Conservation (phyloP, 2,329 filamentous ascomycete genomes). For the Dichotomopilus funicola region DNA sequence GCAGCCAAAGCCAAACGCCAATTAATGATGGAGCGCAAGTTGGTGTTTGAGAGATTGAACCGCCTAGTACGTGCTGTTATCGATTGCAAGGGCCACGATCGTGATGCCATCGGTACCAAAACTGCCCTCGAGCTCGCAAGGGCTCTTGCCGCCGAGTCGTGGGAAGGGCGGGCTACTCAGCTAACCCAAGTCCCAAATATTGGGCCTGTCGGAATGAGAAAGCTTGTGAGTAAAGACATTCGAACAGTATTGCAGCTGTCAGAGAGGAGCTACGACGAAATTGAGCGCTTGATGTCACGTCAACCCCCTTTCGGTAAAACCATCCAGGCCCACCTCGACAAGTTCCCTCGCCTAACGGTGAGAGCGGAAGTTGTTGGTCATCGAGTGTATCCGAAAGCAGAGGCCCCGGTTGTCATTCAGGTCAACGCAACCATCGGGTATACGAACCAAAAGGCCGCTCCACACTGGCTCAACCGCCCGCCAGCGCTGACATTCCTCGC, state of each 20-base stretch:
- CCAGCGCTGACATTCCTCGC: conserved; percentile 69
- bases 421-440: conserved; percentile 65
- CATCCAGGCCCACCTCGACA: conserved; percentile 55
- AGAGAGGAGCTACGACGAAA: conserved; percentile 57
- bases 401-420: conserved; percentile 48
- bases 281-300: conserved; percentile 70
- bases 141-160: conserved; percentile 65
- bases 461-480: conserved; percentile 55
- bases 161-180: conserved; percentile 77
- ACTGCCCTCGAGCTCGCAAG: conserved; percentile 71
- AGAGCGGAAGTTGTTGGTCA: conserved; percentile 30
- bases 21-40: conserved; percentile 52
- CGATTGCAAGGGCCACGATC: conserved; percentile 56
- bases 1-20: conserved; percentile 44
- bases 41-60: conserved; percentile 62
- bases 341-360: conserved; percentile 59
- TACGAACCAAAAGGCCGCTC: conserved; percentile 56
- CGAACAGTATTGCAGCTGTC: conserved; percentile 65
- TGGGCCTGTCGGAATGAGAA: conserved; percentile 68
- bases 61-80: conserved; percentile 69
- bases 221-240: conserved; percentile 65
- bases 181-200: conserved; percentile 77
- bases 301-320: conserved; percentile 79
- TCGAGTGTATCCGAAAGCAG: conserved; percentile 29
- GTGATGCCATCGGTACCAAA: conserved; percentile 60